Base-by-base conservation (phyloP, 345 rosid genomes). In the Clausena lansium region DNA sequence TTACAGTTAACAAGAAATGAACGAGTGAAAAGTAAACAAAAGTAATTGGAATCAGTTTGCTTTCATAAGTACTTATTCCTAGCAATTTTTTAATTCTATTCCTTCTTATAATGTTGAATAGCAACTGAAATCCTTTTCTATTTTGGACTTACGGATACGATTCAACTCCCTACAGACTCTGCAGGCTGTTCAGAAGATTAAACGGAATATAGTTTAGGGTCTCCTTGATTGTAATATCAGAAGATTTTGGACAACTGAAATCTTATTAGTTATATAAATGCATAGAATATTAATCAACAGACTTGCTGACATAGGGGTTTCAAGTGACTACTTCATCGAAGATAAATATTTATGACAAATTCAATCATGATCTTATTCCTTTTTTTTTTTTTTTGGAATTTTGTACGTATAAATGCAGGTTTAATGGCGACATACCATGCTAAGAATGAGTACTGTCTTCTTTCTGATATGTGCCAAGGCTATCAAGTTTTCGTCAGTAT, bases 351-450 rank as follows among this genome's bases (percentile, higher is more conserved):
- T 32, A 24, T 6, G 14, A 38, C 1, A 20, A 27, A 30, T 62
- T 61, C 11, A 39, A 38, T 61, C n/a, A 5, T 10, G n/a, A 47
- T 63, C n/a, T 22, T 7, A n/a, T 22, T 50, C 4, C 35, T 50
- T 64, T 33, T 22, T 32, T 9, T 41, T 41, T 9, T 9, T 13
- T 45, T 41, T 41, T 41, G 1, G 13, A 36, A 13, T 45, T 45
- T 45, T 45, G 50, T 13, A 45, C 27, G 11, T 57, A 20, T 54
- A 8, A 32, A 15, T 77, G 86, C 91, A 95, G 99, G 99, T 84
- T 86, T 96, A 77, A 96, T 92, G 97, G 95, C 91, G 10, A 96
- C 99, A 55, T 94, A 92, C 81, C 97, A 94, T 81, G 99, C 98
- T 66, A 88, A 92, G 90, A 96, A 97, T 1, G 98, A 97, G 89